Conservation (phyloP, 2,329 filamentous ascomycete species). For the Penicillium sp. region DNA sequence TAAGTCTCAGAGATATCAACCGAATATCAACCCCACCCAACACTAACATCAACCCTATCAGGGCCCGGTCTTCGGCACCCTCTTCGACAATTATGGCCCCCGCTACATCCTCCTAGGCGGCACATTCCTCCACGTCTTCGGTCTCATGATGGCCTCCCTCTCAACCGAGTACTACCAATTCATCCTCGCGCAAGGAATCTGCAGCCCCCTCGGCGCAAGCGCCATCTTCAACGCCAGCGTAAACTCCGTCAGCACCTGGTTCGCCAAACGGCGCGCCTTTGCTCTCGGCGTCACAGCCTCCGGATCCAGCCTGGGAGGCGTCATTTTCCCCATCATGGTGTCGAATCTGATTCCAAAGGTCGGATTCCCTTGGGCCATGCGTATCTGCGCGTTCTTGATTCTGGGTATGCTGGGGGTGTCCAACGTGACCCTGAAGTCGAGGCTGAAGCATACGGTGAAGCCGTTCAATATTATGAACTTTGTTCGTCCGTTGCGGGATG, state of each 20-base stretch:
- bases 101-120: constrained; percentile 54
- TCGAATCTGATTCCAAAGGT: constrained; percentile 54
- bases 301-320: constrained; percentile 59
- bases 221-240: constrained; percentile 51
- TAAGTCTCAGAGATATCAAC: not conserved
- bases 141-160: constrained; percentile 60
- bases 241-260: constrained; percentile 52
- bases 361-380: constrained; percentile 61
- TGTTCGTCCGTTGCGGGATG: constrained; percentile 25
- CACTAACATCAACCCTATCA: not conserved
- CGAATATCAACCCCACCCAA: not conserved
- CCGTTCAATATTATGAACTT: constrained; percentile 21
- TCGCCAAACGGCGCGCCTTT: constrained; percentile 53
- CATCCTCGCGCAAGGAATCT: constrained; percentile 57
- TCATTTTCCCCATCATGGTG: constrained; percentile 65
- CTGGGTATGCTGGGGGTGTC: constrained; percentile 59
- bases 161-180: constrained; percentile 59
- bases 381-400: constrained; percentile 61
- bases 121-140: constrained; percentile 58
- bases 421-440: constrained; percentile 54
- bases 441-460: constrained; percentile 35
- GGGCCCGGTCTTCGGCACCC: constrained; percentile 63
- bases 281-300: constrained; percentile 58
- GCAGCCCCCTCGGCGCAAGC: constrained; percentile 53
- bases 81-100: constrained; percentile 66